Evolutionary conservation across 2,329 filamentous ascomycete species (phyloP).

Genomic region (Colletotrichum sp.): DNA sequence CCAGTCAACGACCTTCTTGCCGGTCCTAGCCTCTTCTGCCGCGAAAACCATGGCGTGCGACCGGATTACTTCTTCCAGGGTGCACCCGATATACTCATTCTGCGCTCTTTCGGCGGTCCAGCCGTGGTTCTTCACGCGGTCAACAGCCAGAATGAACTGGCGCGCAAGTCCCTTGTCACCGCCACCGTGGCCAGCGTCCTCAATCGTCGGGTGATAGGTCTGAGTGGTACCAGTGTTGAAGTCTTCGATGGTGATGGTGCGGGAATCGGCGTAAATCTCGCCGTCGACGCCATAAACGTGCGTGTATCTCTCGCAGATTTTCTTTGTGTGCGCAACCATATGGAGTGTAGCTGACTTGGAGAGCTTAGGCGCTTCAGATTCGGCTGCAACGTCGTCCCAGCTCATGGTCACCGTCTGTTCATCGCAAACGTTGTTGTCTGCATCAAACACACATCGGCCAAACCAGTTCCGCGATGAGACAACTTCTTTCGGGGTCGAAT

Average conservation of each 20-base stretch:
- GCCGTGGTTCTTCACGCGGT: constrained; percentile 75
- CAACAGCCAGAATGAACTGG: constrained; percentile 84
- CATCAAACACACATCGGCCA: constrained; percentile 93
- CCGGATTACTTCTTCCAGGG: constrained; percentile 83
- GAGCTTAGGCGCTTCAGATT: constrained; percentile 23
- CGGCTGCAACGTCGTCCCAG: constrained; percentile 74
- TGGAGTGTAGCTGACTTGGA: constrained; percentile 86
- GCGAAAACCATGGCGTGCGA: constrained; percentile 95
- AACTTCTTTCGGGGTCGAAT: constrained; percentile 50
- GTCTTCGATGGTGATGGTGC: constrained; percentile 76
- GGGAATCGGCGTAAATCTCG: constrained; percentile 85
- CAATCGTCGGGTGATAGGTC: constrained; percentile 18
- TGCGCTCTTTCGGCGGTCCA: constrained; percentile 76
- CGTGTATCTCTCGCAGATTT: constrained; percentile 85
- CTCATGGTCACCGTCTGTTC: constrained; percentile 88
- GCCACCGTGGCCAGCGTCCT: constrained; percentile 20
- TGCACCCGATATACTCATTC: constrained; percentile 77
- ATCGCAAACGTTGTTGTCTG: constrained; percentile 92
- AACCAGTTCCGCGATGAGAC: constrained; percentile 73
- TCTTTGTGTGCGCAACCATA: constrained; percentile 90
- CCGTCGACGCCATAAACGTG: constrained; percentile 86
- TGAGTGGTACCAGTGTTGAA: constrained; percentile 20
- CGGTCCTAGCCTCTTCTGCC: constrained; percentile 82
- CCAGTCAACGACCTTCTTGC: constrained; percentile 77
- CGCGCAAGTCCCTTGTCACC: constrained; percentile 63